Base-by-base conservation (phyloP, 2,329 filamentous ascomycete genomes). In the Knoxdaviesia capensis region DNA sequence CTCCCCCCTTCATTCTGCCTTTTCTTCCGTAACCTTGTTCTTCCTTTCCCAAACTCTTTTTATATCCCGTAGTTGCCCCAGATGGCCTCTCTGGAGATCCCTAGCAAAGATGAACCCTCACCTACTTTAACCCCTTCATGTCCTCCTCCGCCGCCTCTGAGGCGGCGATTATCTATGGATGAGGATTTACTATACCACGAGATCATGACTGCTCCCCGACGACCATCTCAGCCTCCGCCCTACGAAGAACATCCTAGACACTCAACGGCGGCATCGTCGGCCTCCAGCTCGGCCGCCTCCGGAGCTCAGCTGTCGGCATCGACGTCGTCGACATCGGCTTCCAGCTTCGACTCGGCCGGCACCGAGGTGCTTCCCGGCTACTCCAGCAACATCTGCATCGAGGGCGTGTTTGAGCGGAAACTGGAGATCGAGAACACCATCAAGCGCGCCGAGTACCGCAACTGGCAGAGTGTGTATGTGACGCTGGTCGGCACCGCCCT, bases 401-500 rank as follows among this genome's bases (percentile, higher is more conserved):
- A 74, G 52, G 69, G 64, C 30, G 60, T 76, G 5, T 76, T 77
- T 51, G 59, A 65, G 48, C 68, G 68, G 52, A 80, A 80, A 58
- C 69, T 74, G 59, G 77, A 83, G 55, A 66, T 81, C 43, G 67
- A 74, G 46, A 68, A 75, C 44, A 71, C 75, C 5, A 76, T 72
- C 48, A 72, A 77, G 52, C 61, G 71, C 38, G 69, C 76, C 37
- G 62, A 69, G 46, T 67, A 76, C 50, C 67, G 76, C 37, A 70
- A 72, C 48, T 83, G 78, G 78, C 63, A 66, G 48, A 64, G 71
- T 43, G 67, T 72, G 28, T 78, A 74, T 46, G 72, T 75, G 11
- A 63, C 72, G 6, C 63, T 86, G 31, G 69, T 72, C 50, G 80
- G 80, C 7, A 85, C 80, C 1, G 69, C 76, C 36, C 65, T 86